These are phyloP conservation scores for Nicotiana rustica DNA, from an alignment of 305 asterid genomes.

Conservation along the genomic window DNA sequence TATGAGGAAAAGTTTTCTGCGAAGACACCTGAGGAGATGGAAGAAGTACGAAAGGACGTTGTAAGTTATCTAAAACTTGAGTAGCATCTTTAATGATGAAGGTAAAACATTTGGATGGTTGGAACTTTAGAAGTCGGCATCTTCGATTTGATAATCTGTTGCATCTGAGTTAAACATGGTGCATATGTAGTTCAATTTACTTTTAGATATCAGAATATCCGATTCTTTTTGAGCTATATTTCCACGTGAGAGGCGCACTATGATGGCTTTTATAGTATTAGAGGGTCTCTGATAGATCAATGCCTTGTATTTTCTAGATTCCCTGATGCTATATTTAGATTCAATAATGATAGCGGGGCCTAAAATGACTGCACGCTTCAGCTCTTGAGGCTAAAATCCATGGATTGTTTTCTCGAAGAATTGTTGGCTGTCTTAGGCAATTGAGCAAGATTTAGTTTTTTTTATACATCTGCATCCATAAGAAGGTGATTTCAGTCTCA, in stretches of 20 bases:
- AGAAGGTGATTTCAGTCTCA: conserved; percentile 3
- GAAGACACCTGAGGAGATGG: conserved; percentile 81
- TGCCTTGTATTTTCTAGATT: conserved; percentile 4
- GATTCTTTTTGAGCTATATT: conserved; percentile 20
- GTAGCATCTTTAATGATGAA: conserved; percentile 17
- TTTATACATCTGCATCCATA: conserved; percentile 26
- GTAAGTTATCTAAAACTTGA: conserved; percentile 55
- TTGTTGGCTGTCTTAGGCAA: background rate
- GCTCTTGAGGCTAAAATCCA: conserved; percentile 3
- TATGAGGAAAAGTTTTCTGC: conserved; percentile 86
- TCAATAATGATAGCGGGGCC: conserved; percentile 5
- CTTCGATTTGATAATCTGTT: background rate
- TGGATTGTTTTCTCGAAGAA: background rate
- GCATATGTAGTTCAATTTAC: background rate
- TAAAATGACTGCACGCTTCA: background rate
- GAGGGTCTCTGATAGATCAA: conserved; percentile 15
- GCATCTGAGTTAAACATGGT: conserved; percentile 3
- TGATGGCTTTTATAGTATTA: conserved; percentile 3
- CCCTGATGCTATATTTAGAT: background rate
- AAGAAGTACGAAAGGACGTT: conserved; percentile 74
- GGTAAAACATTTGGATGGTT: background rate
- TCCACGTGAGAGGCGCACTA: background rate
- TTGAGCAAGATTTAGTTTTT: background rate
- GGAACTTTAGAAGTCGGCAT: background rate
- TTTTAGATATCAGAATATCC: background rate